Evolutionary conservation across 306 rosid species (phyloP).

Genomic region (Citrullus mucosospermus): DNA sequence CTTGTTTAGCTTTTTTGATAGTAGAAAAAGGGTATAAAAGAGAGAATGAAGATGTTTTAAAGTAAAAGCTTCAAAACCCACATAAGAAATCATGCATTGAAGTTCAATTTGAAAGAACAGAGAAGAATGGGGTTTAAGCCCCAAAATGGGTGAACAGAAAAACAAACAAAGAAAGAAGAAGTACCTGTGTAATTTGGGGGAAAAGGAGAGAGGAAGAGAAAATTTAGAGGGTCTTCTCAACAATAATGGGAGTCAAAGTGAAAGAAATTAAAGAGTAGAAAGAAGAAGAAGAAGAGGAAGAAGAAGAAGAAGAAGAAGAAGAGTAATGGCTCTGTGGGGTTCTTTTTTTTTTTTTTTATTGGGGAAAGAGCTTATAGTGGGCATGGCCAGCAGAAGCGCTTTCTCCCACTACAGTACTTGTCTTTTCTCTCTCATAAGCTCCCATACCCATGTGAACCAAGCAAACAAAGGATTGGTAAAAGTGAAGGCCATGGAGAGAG

Average conservation of each 20-base stretch:
- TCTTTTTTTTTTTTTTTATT: not conserved
- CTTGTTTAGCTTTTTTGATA: slow-evolving; percentile 55
- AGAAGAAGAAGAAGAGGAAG: not conserved
- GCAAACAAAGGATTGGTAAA: not conserved
- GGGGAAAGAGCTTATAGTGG: not conserved
- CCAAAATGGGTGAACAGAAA: not conserved
- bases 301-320: not conserved
- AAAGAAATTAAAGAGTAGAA: not conserved
- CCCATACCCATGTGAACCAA: not conserved
- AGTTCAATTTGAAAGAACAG: not conserved
- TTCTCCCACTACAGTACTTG: not conserved
- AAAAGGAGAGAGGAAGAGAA: not conserved
- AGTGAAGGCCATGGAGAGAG: not conserved
- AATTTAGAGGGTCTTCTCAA: not conserved
- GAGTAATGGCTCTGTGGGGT: not conserved
- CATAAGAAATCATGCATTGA: not conserved
- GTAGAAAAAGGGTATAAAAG: slow-evolving; percentile 1
- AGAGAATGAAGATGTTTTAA: not conserved
- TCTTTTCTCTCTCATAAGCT: not conserved
- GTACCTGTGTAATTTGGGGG: not conserved
- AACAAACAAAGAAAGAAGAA: not conserved
- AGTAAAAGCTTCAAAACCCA: not conserved
- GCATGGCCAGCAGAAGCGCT: not conserved
- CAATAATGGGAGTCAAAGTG: not conserved
- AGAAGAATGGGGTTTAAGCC: not conserved